Base-by-base conservation (phyloP, 2,329 filamentous ascomycete species). In the Talaromyces sp. region DNA sequence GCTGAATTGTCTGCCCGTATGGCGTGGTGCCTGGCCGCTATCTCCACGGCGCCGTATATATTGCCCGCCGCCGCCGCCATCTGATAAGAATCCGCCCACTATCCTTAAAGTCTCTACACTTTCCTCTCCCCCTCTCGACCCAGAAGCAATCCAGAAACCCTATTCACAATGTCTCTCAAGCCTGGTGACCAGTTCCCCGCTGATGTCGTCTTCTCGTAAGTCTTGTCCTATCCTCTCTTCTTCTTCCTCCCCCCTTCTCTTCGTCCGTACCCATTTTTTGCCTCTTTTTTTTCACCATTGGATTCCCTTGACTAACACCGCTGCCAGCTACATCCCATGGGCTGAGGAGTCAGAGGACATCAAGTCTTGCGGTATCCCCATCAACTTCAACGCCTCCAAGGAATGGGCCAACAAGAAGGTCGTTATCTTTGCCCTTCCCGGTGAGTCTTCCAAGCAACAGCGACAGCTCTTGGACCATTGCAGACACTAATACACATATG, bases 121-220 rank as follows among this genome's bases (percentile, higher is more conserved):
- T 4, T 13, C n/a, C 15, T 22, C 42, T 4, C 17, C 7, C 6
- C 17, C 7, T 47, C 44, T 30, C 33, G 32, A 6, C 13, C 19
- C 55, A 36, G 51, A 27, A 55, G 25, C 36, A 25, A 30, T 19
- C 15, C n/a, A 52, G 28, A 13, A 62, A 28, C 51, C 17, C 22
- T 30, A 30, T 36, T 61, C 70, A 78, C 67, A 72, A 87, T 87
- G 84, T 75, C 88, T 80, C 84, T 95, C 77, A 88, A 93, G 76
- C 84, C 84, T 74, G 93, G 93, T 73, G 91, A 96, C 77, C 81
- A 82, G 75, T 93, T 98, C 84, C 93, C 93, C 68, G 81, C 87
- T 69, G 89, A 84, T 69, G 88, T 96, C 64, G 82, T 83, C 76
- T 97, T 97, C 83, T 82, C 83, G 86, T 88, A 78, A 71, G 84